Evolutionary conservation across 371 early-diverging fungal species (phyloP).

Genomic region (Mucor ambiguus): DNA sequence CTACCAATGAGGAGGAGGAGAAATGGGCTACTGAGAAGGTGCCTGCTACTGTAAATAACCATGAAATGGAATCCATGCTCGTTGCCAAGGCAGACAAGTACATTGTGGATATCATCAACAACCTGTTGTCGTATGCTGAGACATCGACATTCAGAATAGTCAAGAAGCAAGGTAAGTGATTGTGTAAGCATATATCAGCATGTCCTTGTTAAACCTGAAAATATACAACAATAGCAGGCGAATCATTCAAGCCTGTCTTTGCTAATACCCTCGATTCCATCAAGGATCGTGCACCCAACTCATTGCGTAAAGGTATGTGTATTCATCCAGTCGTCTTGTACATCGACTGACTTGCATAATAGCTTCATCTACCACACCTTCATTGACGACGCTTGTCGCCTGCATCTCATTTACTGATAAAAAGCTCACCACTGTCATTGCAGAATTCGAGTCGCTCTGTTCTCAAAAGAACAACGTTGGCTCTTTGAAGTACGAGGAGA

Average conservation of each 20-base stretch:
- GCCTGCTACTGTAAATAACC: conserved; percentile 5
- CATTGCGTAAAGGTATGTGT: conserved; percentile 7
- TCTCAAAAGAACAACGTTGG: conserved; percentile 30
- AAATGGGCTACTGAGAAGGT: conserved; percentile 13
- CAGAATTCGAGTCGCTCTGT: conserved; percentile 24
- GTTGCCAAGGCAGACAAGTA: conserved; percentile 15
- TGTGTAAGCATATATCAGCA: neutral
- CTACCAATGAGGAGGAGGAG: conserved; percentile 10
- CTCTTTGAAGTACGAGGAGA: conserved; percentile 39
- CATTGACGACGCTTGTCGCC: conserved; percentile 31
- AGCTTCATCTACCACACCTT: conserved; percentile 31
- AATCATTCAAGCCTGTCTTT: conserved; percentile 19
- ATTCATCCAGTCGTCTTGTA: neutral
- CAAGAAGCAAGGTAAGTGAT: neutral
- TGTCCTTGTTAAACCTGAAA: neutral
- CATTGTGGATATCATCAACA: conserved; percentile 22
- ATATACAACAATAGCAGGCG: neutral
- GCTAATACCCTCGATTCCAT: conserved; percentile 17
- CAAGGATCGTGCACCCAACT: conserved; percentile 6
- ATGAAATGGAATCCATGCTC: neutral
- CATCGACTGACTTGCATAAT: neutral
- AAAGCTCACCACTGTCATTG: conserved; percentile 14
- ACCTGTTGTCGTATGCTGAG: conserved; percentile 48
- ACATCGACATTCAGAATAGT: conserved; percentile 37
- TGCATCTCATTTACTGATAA: conserved; percentile 27